Evolutionary conservation across 2,329 filamentous ascomycete genomes (phyloP), one percentile per base, ranked within the genome.

Genomic region (Fusarium veterinarium): DNA sequence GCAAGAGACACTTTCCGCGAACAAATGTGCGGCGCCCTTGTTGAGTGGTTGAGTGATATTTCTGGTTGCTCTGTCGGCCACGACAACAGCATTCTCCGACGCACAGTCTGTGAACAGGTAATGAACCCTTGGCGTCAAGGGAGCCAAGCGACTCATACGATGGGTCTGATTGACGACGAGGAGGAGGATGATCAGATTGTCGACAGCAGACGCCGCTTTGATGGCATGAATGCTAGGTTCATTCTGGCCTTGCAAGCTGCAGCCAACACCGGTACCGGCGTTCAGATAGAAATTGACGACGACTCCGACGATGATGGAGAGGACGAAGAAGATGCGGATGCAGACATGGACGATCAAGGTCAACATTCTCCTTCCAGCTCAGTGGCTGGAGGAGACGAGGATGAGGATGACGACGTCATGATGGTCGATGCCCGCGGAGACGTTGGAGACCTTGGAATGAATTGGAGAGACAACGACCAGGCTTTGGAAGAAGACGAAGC

Each of bases 1-100:
- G 91, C 96, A 9, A 90, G 97, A 75, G 96, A 99, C 82, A 98
- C 95, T 0, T 99, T 98, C 83, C 90, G 96, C 66, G 96, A 99
- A 80, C 93, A 98, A 80, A 99, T 99, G 97, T 98, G 95, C 77
- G 95, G 93, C n/a, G 94, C 95, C 20, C 95, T 99, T 69, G 92
- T 99, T 60, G 95, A 98, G 77, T 99, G 97, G 97, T 88, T 99
- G 25, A 89, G 91, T 58, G 97, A 99, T 81, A 97, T 99, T 77
- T 90, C 95, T 12, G 95, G 95, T 35, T 98, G 95, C 81, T 92
- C 91, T 59, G 93, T 97, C 51, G 94, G 94, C 3, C 86, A 90
- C 37, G 94, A 99, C 78, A 89, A 91, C 69, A 87, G 93, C 67
- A 90, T 98, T 23, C 85, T 99, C 46, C 90, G 95, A 41, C 91